phyloP scores from a whole-genome alignment of 2,329 filamentous ascomycete genomes.

The Magnaporthales sp. region DNA sequence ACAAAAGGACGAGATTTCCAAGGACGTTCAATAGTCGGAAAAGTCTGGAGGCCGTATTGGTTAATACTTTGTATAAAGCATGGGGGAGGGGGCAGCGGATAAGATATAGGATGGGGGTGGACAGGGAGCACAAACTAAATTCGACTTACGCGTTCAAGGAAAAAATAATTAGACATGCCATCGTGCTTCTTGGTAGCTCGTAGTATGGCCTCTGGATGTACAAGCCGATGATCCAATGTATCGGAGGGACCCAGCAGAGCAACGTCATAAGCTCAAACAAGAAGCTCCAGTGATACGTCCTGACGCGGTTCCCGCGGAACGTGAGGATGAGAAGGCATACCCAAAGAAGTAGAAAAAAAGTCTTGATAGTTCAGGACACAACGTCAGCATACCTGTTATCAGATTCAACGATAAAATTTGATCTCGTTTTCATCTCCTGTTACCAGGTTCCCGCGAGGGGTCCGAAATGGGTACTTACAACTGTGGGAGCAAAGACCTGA shows the following conservation, averaged over 20 bases:
- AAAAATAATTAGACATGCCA: conserved; percentile 25
- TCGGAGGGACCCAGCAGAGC: conserved; percentile 21
- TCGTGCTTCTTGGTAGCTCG: conserved; percentile 12
- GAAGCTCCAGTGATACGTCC: conserved; percentile 30
- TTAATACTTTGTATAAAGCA: not conserved
- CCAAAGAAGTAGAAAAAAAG: conserved; percentile 27
- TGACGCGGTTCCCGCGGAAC: conserved; percentile 22
- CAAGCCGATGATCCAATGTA: conserved; percentile 16
- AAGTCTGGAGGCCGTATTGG: conserved; percentile 16
- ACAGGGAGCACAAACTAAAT: not conserved
- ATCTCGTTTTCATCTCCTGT: too few relatives aligned
- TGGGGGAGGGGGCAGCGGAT: too few relatives aligned
- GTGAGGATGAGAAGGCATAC: conserved; percentile 24
- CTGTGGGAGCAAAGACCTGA: conserved; percentile 24
- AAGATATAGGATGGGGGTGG: not conserved
- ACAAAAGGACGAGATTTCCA: conserved; percentile 27
- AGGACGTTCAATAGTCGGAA: conserved; percentile 29
- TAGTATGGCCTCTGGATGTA: conserved; percentile 5
- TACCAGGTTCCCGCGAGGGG: not conserved
- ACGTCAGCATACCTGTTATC: not conserved
- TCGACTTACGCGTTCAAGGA: conserved; percentile 27
- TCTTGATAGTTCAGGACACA: conserved; percentile 7
- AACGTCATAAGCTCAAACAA: conserved; percentile 27
- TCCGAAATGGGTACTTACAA: conserved; percentile 20
- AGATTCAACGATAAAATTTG: not conserved